phyloP scores from a whole-genome alignment of 2,329 filamentous ascomycete species.

The Aspergillus candidus region DNA sequence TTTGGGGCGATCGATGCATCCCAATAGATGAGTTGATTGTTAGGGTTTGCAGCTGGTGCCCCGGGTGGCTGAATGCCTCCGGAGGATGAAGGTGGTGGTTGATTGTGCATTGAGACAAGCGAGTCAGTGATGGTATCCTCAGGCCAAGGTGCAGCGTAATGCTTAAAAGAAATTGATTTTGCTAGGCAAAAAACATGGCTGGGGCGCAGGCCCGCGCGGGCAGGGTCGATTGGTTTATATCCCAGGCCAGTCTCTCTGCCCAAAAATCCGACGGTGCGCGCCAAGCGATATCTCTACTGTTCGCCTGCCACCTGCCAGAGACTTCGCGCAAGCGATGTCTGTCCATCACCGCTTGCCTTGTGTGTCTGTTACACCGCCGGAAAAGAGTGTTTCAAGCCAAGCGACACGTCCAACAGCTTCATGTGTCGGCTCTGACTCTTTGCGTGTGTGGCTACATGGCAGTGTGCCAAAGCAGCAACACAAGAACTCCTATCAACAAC shows the following conservation, averaged over 20 bases:
- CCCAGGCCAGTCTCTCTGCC: too few species aligned
- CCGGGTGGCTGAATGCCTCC: conserved; percentile 3
- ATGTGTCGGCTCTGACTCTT: not conserved
- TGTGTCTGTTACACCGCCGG: conserved; percentile 7
- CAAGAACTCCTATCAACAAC: too few species aligned
- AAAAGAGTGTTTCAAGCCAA: conserved; percentile 7
- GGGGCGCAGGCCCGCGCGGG: too few species aligned
- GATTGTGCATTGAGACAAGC: conserved; percentile 8
- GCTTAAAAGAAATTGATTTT: conserved; percentile 1
- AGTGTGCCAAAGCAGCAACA: too few species aligned
- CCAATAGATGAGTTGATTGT: conserved; percentile 11
- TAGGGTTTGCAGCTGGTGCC: not conserved
- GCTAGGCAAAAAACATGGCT: not conserved
- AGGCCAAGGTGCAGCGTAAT: not conserved
- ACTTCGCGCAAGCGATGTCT: too few species aligned
- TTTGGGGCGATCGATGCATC: conserved; percentile 6
- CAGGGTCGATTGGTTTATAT: too few species aligned
- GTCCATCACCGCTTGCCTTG: too few species aligned
- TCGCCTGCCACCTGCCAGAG: conserved; percentile 2
- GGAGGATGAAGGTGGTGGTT: conserved; percentile 1
- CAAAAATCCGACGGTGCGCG: too few species aligned
- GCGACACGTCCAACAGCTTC: not conserved
- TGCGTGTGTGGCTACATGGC: too few species aligned
- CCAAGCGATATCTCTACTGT: conserved; percentile 2
- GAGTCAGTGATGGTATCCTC: not conserved